phyloP scores from a whole-genome alignment of 108 stramenopile species.

The Stephanodiscus triporus region DNA sequence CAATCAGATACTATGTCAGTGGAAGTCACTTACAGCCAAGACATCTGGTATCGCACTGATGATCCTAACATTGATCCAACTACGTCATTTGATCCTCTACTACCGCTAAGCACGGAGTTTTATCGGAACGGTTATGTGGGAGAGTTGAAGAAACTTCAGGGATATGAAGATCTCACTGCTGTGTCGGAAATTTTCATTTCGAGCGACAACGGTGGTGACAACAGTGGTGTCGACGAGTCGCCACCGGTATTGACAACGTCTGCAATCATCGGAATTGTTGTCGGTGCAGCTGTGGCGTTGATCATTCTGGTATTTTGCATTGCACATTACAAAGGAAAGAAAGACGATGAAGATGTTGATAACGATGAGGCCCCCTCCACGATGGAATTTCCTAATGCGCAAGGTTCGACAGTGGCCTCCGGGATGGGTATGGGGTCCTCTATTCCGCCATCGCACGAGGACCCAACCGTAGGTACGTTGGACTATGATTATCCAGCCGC shows the following conservation, averaged over 20 bases:
- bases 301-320: conserved; percentile 36
- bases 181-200: conserved; percentile 24
- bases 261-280: conserved; percentile 67
- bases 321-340: conserved; percentile 24
- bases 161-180: conserved; percentile 31
- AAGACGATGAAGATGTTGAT: conserved; percentile 27
- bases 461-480: conserved; percentile 81
- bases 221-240: conserved; percentile 15
- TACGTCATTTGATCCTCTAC: conserved; percentile 11
- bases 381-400: conserved; percentile 25
- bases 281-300: conserved; percentile 54
- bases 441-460: conserved; percentile 47
- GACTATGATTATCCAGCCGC: conserved; percentile 90
- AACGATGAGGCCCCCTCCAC: conserved; percentile 39
- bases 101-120: conserved; percentile 15
- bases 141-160: conserved; percentile 25
- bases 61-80: conserved; percentile 20
- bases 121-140: conserved; percentile 20
- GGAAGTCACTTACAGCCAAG: conserved; percentile 44
- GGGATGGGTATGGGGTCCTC: conserved; percentile 18
- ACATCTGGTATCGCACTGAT: conserved; percentile 24
- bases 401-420: conserved; percentile 17
- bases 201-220: not conserved
- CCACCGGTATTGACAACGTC: conserved; percentile 6
- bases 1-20: conserved; percentile 23